These are phyloP conservation scores for Prototheca cutis DNA, from an alignment of 163 green algal species.

Conservation along the genomic window DNA sequence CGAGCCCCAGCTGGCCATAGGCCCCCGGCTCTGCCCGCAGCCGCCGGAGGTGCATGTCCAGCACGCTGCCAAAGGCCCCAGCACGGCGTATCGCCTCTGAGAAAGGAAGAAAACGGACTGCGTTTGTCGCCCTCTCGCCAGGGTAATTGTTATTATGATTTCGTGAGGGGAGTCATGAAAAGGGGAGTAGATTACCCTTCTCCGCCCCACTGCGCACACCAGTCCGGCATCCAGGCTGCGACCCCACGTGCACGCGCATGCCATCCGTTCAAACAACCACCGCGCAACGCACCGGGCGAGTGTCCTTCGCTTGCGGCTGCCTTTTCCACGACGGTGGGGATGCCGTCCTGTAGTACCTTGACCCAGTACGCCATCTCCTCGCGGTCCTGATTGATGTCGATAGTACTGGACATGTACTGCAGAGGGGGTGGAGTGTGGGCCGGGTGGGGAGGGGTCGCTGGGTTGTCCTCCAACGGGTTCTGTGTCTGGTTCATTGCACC, in stretches of 20 bases:
- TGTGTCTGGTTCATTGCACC: too few species aligned
- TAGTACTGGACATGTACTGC: conserved; percentile 80
- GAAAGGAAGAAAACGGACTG: too few species aligned
- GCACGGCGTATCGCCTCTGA: conserved; percentile 52
- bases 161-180: too few species aligned
- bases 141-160: too few species aligned
- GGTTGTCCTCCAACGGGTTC: too few species aligned
- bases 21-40: conserved; percentile 62
- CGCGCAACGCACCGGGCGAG: neutral
- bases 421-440: neutral
- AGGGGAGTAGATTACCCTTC: too few species aligned
- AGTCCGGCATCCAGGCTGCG: too few species aligned
- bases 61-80: conserved; percentile 37
- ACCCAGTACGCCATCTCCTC: conserved; percentile 74
- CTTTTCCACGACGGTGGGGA: conserved; percentile 63
- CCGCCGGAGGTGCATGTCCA: conserved; percentile 46
- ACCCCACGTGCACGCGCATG: too few species aligned
- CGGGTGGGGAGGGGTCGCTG: neutral
- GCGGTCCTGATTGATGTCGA: conserved; percentile 66
- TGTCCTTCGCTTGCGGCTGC: conserved; percentile 48
- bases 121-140: too few species aligned
- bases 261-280: too few species aligned
- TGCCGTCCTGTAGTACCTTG: conserved; percentile 50
- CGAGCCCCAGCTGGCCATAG: conserved; percentile 83
- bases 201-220: too few species aligned